Percentiles rank a stretch among this genome's conserved stretches.
These are phyloP conservation scores for Kalmusia sp. DNA, from an alignment of 2,329 filamentous ascomycete species.

Conservation along the genomic window DNA sequence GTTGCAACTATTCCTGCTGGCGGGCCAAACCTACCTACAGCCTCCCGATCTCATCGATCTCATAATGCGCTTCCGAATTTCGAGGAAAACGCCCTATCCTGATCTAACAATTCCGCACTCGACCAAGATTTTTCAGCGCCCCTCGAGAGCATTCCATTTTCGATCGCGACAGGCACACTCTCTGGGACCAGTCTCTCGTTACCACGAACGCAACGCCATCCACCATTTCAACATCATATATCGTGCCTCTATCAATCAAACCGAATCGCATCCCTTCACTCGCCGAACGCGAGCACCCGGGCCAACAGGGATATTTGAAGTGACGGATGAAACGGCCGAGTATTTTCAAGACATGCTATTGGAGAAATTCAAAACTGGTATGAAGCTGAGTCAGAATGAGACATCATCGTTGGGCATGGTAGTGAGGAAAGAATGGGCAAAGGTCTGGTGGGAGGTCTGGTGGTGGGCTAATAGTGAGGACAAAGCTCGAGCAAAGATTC, in stretches of 20 bases:
- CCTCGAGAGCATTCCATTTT: slow-evolving; percentile 9
- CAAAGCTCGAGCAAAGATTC: slow-evolving; percentile 29
- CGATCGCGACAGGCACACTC: not conserved
- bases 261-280: not conserved
- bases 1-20: slow-evolving; percentile 26
- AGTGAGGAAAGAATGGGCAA: slow-evolving; percentile 17
- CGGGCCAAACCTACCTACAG: slow-evolving; percentile 31
- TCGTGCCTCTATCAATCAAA: slow-evolving; percentile 18
- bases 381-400: not conserved
- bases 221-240: slow-evolving; percentile 16
- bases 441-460: slow-evolving; percentile 27
- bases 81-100: slow-evolving; percentile 21
- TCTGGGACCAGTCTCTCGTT: not conserved
- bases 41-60: slow-evolving; percentile 36
- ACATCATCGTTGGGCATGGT: no score
- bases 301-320: not conserved
- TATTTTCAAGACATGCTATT: slow-evolving; percentile 15
- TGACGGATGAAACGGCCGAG: slow-evolving; percentile 11
- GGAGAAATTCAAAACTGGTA: slow-evolving; percentile 15
- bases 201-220: not conserved
- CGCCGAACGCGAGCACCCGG: not conserved
- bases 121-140: slow-evolving; percentile 10
- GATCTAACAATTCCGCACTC: slow-evolving; percentile 14
- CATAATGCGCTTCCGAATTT: slow-evolving; percentile 17
- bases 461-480: slow-evolving; percentile 36